These are phyloP conservation scores for Dendrobium catenatum DNA, from an alignment of 106 monocot genomes.

Conservation along the genomic window DNA sequence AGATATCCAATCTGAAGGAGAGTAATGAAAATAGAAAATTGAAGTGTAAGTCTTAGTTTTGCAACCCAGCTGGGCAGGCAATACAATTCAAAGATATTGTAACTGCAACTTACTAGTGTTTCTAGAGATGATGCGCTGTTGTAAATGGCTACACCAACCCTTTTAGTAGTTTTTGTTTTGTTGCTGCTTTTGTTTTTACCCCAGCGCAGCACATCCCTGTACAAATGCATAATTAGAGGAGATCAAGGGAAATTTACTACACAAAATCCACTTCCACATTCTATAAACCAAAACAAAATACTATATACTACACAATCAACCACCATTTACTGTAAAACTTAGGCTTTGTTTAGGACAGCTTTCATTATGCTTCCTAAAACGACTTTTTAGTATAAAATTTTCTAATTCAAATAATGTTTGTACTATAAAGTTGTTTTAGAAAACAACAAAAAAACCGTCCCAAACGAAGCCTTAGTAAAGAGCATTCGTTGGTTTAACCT, in stretches of 20 bases:
- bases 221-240: neutral
- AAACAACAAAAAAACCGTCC: no score
- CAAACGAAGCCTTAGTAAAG: neutral
- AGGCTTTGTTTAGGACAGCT: no score
- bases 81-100: neutral
- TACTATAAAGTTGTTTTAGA: no score
- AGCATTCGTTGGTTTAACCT: conserved; percentile 26
- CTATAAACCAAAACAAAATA: no score
- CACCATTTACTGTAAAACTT: no score
- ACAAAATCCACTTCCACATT: no score
- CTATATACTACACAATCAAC: no score
- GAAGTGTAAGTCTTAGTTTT: neutral
- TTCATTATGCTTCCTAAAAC: no score
- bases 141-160: conserved; percentile 78
- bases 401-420: no score
- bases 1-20: conserved; percentile 70
- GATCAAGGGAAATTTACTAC: no score
- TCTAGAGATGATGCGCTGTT: conserved; percentile 90
- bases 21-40: neutral
- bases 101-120: conserved; percentile 53
- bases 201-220: conserved; percentile 86
- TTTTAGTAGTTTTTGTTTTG: conserved; percentile 78
- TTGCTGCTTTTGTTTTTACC: conserved; percentile 71
- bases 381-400: no score
- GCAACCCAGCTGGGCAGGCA: neutral